Base-by-base conservation (phyloP, 1,284 basidiomycete species). In the Afroboletus lepidellus region DNA sequence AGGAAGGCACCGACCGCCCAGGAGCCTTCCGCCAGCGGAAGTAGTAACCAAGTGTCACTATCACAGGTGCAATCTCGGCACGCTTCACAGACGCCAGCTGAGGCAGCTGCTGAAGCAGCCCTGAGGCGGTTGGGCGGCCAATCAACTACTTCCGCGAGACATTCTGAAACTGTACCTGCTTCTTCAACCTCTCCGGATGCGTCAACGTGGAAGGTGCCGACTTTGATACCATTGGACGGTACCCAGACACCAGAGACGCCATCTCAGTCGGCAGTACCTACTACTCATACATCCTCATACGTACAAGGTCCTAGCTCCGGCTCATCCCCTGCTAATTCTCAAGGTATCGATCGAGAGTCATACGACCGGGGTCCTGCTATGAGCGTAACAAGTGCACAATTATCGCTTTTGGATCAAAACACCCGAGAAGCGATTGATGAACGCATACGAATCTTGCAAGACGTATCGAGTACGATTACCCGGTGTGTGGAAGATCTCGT, bases 381-480 rank as follows among this genome's bases (percentile, higher is more conserved):
- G n/a, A n/a, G 46, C 36, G 48, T 84, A 57, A 83, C 78, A 33
- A 82, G 82, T 39, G 78, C 78, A 50, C 87, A 85, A 61, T 74
- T 89, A 29, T 71, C 70, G 21, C 66, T 75, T 32, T 71, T 89
- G 65, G 88, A 91, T 57, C 70, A 64, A 32, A 64, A 87, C 27
- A 89, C 87, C 20, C 75, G 90, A 43, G 86, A 89, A 60, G 87
- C 87, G 5, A 88, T 95, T 43, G 89, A 94, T 57, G 90, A 93
- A 67, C 79, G 92, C 51, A 71, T 95, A 54, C 75, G 83, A 38
- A 78, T 91, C 24, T 71, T 95, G 25, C 86, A 90, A 69, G 78
- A 81, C 29, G 85, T 94, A 27, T 89, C 90, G 43, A 75, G 74
- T 29, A 78, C 82, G 12, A 75, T 92, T 13, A 81, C 81, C 65